Evolutionary conservation across 306 rosid genomes (phyloP).

Genomic region (Senna tora): DNA sequence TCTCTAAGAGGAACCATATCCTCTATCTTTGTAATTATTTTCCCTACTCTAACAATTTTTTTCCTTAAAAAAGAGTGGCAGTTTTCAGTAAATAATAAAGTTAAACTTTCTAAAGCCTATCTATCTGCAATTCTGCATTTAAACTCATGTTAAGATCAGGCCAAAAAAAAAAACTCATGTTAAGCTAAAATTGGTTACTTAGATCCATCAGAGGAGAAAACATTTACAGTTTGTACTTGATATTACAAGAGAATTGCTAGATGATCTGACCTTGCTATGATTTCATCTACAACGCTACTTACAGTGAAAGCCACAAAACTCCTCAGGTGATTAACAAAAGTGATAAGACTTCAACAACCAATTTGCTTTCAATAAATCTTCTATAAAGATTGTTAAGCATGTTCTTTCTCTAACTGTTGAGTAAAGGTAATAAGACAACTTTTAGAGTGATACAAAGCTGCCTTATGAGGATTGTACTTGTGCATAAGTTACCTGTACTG

Average conservation of each 20-base stretch:
- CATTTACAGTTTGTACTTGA: background rate
- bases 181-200: background rate
- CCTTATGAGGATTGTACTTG: slow-evolving; percentile 15
- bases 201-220: background rate
- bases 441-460: slow-evolving; percentile 13
- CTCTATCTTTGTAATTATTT: background rate
- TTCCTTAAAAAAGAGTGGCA: background rate
- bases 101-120: background rate
- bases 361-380: slow-evolving; percentile 7
- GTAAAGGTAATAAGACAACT: slow-evolving; percentile 3
- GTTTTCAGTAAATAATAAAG: background rate
- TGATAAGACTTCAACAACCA: background rate
- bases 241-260: background rate
- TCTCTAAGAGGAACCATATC: background rate
- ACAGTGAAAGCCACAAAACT: background rate
- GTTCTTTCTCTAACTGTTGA: background rate
- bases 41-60: background rate
- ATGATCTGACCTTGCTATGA: background rate
- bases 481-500: slow-evolving; percentile 66
- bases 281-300: background rate
- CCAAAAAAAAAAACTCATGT: no score
- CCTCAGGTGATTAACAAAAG: background rate
- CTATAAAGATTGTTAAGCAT: background rate
- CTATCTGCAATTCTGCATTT: background rate
- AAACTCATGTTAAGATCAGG: no score